Conservation (phyloP, 192 early-diverging fungal species). For the Backusella tuberculispora region DNA sequence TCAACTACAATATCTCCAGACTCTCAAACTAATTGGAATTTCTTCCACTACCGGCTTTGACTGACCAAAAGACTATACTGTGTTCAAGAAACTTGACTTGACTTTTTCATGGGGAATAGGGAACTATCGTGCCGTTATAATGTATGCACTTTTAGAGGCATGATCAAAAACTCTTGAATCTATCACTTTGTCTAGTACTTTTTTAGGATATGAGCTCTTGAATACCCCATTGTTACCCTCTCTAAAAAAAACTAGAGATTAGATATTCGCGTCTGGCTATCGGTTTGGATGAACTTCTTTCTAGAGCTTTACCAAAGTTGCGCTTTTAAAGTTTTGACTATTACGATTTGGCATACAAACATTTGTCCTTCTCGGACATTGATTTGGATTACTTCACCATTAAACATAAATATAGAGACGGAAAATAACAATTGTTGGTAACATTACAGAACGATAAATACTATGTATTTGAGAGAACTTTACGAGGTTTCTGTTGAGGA, state of each 20-base stretch:
- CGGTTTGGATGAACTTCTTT: not conserved
- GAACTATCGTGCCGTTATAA: not conserved
- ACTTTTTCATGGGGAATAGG: not conserved
- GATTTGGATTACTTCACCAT: not conserved
- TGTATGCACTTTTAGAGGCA: not conserved
- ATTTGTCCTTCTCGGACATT: not conserved
- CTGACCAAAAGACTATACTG: not conserved
- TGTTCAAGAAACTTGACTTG: not conserved
- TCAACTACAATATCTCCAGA: not conserved
- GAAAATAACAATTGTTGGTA: not conserved
- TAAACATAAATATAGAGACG: not conserved
- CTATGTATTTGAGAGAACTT: not conserved
- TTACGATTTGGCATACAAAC: not conserved
- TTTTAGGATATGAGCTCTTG: not conserved
- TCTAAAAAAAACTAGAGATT: not conserved
- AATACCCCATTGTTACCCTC: not conserved
- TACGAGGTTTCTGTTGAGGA: not conserved
- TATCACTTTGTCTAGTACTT: not conserved
- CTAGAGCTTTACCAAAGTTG: not conserved
- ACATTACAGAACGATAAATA: not conserved
- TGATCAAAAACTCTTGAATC: not conserved
- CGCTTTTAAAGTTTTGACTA: not conserved
- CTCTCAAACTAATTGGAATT: not conserved
- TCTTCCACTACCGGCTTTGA: not conserved
- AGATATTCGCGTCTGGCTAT: not conserved